Evolutionary conservation across 2,329 filamentous ascomycete species (phyloP), one percentile per base, ranked within the genome.

Genomic region (Colletotrichum cuscutae): DNA sequence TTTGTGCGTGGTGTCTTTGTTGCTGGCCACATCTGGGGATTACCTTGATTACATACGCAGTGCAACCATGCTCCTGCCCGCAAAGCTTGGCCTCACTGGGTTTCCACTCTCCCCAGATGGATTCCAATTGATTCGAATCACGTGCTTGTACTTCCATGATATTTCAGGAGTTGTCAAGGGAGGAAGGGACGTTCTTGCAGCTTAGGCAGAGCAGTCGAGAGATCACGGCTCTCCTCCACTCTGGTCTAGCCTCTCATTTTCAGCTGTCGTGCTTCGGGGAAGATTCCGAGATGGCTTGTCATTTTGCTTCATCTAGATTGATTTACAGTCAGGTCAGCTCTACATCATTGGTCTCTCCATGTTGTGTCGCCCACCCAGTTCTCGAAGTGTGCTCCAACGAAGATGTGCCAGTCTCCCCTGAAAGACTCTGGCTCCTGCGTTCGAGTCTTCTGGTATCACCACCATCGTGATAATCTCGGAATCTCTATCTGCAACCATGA

Each of bases 1-100:
- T 63, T 53, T 53, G 42, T 53, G 46, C 60, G 28, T 28, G 60
- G 42, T 26, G n/a, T 19, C 28, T 63, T 63, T 63, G n/a, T 63
- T 53, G 26, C 26, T 53, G 28, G 12, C 32, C 35, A 32, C 22
- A 46, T 22, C 28, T 22, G 5, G 28, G 24, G 24, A 19, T 15
- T 11, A 8, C 46, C 1, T 32, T 35, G 22, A 7, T 15, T 53
- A 12, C 28, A 15, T 28, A 28, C 46, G 19, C 13, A 1, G 28
- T 52, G 46, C 15, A 6, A 46, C 22, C 19, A 49, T 49, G 13
- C 35, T n/a, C 42, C 28, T 52, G 12, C n/a, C n/a, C n/a, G 8
- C 46, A 53, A 62, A 24, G 60, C 60, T 63, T 63, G 28, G 19
- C 1, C 19, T 63, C 28, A 52, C 19, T 11, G 42, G 8, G 42